phyloP scores from a whole-genome alignment of 306 rosid genomes.

The Fragaria iinumae region DNA sequence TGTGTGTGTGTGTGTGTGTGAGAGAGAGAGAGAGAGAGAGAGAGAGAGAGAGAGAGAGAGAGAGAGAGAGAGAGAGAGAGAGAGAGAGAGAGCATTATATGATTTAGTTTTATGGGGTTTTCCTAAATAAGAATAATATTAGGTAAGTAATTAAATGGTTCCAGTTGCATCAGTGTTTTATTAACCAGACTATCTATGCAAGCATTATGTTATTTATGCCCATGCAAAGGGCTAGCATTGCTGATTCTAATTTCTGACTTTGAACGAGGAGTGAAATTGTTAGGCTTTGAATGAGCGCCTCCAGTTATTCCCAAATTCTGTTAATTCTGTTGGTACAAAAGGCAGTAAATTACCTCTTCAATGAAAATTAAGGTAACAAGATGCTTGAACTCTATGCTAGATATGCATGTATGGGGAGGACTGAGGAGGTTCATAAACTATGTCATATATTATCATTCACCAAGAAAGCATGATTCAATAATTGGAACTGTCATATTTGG shows the following conservation, averaged over 20 bases:
- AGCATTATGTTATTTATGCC: background rate
- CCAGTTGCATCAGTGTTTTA: background rate
- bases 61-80: conserved; percentile 36
- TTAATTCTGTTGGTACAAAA: background rate
- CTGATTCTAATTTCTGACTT: background rate
- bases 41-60: conserved; percentile 29
- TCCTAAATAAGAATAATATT: background rate
- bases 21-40: conserved; percentile 30
- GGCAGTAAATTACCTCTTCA: background rate
- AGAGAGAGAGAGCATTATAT: conserved; percentile 10
- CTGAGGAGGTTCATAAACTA: no score
- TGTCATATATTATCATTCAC: background rate
- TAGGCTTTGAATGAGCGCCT: background rate
- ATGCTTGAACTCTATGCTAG: no score
- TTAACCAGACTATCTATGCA: background rate
- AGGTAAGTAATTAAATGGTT: background rate
- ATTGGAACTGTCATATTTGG: background rate
- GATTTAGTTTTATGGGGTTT: conserved; percentile 10
- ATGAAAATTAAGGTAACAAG: background rate
- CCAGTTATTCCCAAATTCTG: background rate
- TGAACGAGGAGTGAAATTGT: background rate
- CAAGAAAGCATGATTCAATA: background rate
- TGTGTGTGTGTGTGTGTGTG: no score
- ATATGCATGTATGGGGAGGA: no score
- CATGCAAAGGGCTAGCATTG: background rate